These are phyloP conservation scores for Brassica hybrid DNA, from an alignment of 441 rosid species.

Conservation along the genomic window DNA sequence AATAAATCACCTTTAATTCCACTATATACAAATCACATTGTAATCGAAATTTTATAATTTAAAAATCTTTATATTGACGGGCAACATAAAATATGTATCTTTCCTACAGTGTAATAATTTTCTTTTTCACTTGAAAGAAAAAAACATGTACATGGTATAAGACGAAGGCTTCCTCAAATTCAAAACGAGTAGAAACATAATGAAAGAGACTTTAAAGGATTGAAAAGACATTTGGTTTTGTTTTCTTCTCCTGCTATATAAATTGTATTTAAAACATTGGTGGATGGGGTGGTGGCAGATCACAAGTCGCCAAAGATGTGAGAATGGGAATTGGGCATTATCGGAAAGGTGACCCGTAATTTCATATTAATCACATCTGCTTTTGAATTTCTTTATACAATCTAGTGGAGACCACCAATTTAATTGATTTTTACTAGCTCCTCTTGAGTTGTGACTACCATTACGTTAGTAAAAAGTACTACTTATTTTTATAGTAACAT, in stretches of 20 bases:
- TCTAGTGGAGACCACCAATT: slow-evolving; percentile 29
- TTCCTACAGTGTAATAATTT: not conserved
- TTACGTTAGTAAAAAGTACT: slow-evolving; percentile 13
- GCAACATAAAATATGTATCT: not conserved
- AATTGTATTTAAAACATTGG: slow-evolving; percentile 13
- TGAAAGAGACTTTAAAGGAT: slow-evolving; percentile 13
- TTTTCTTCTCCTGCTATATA: slow-evolving; percentile 17
- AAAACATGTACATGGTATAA: not conserved
- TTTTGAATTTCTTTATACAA: slow-evolving; percentile 27
- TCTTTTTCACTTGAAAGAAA: not conserved
- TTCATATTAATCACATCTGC: slow-evolving; percentile 33
- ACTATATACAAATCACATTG: not conserved
- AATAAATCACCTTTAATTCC: slow-evolving; percentile 6
- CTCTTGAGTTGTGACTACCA: slow-evolving; percentile 24
- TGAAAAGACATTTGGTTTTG: slow-evolving; percentile 38
- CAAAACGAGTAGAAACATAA: slow-evolving; percentile 21
- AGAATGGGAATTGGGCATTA: slow-evolving; percentile 36
- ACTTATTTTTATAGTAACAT: slow-evolving; percentile 19
- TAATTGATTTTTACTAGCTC: slow-evolving; percentile 22
- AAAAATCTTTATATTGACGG: not conserved
- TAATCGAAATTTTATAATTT: not conserved
- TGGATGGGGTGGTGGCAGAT: slow-evolving; percentile 46
- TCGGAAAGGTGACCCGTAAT: slow-evolving; percentile 38
- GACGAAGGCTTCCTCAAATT: slow-evolving; percentile 4
- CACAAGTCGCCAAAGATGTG: slow-evolving; percentile 41